Evolutionary conservation across 345 rosid genomes (phyloP), one percentile per base, ranked within the genome.

Genomic region (Abelmoschus esculentus): DNA sequence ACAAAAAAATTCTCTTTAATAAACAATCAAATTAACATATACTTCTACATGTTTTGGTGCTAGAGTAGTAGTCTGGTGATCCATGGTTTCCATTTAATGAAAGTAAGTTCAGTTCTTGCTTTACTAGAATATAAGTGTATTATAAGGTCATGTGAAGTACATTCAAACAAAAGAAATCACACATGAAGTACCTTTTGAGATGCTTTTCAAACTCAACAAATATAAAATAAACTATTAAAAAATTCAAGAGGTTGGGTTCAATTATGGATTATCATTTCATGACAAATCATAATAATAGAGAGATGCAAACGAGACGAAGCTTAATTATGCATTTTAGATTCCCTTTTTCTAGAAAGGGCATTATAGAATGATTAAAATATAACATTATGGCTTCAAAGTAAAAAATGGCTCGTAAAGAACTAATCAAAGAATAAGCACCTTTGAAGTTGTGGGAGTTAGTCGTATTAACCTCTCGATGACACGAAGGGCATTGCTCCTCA

Each of bases 391-490:
- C 14, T 8, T 22, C 60, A 19, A 56, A 56, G 46, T 34, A 46
- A 60, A 61, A 65, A 73, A 75, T 47, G 57, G 67, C 53, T 74
- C 1, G 50, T 44, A 28, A 46, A 55, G 17, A 26, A 14, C 53
- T n/a, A 67, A 72, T 18, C 57, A 69, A 59, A 60, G 31, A 65
- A 72, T 10, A n/a, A 68, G 10, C 85, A 93, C 98, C 95, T 87
- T 89, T 80, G 78, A 82, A 77, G 84, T 70, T 70, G 80, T 73
- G 31, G 97, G 96, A 38, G 93, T 87, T 72, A 93, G 79, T 72
- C 83, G 87, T 81, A 90, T 90, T 64, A 90, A 70, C 82, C 92
- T 86, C 84, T 80, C 85, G 70, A 93, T 81, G 68, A 88, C 86
- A 36, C 85, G 86, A 57, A 78, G 77, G 22, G 97, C 92, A 69